Base-by-base conservation (phyloP, 2,329 filamentous ascomycete genomes). In the Endocalyx cinctus region DNA sequence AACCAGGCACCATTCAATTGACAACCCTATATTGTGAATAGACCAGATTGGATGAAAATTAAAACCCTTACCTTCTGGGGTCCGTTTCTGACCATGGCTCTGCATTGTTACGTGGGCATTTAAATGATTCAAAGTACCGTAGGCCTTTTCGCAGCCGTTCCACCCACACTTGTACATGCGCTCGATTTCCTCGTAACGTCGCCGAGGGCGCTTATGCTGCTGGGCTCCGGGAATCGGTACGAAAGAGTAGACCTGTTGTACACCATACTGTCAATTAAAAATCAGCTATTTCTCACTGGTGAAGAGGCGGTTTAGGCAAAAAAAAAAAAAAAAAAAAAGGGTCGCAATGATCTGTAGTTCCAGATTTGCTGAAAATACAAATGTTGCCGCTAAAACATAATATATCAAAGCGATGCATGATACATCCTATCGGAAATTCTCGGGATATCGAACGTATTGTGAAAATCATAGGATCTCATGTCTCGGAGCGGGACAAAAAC, bases 61-160 rank as follows among this genome's bases (percentile, higher is more conserved):
- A 33, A 33, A 17, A 10, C 13, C 29, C 84, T 62, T 82, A 96
- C 92, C 90, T 84, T 98, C 92, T 26, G 92, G 92, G 38, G 90
- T 96, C 46, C 92, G 79, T 68, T 98, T 98, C 47, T 79, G 72
- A 10, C 92, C 92, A 52, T 98, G 92, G 41, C 87, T 92, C 62
- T 98, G 92, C 92, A 97, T 97, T 11, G 92, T 97, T 30, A 98
- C 92, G 56, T 98, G 92, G 25, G 92, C 92, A 57, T 98, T 98
- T 49, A 98, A 62, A 59, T 98, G 92, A 62, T 98, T 98, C 42
- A 98, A 67, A 29, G 92, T 98, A 39, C 92, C 92, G 50, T 98
- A 98, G 3, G 92, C 92, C 67, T 98, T 98, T 64, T 98, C 92
- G 57, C 92, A 98, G 7, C 89, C 89, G 46, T 96, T 90, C 87